Evolutionary conservation across 257 asterid species (phyloP).

Genomic region (Lycium barbarum): DNA sequence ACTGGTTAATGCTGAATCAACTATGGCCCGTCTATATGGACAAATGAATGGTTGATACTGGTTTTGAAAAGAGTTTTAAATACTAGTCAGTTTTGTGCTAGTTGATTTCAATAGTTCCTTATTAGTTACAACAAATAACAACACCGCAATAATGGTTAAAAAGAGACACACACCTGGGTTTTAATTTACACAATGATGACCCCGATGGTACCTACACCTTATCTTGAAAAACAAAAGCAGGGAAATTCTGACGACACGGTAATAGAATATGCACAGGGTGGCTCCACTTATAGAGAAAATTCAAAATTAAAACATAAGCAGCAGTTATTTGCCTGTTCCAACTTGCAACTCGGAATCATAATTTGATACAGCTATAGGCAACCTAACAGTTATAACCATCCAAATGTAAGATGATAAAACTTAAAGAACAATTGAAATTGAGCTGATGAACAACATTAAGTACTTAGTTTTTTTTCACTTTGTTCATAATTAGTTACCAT

Average conservation of each 20-base stretch:
- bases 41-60: background rate
- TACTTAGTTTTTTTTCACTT: background rate
- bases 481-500: background rate
- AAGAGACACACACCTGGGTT: background rate
- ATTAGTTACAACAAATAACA: background rate
- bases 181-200: background rate
- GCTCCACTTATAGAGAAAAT: background rate
- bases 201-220: conserved; percentile 9
- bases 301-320: background rate
- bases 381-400: background rate
- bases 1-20: too few species aligned
- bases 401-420: conserved; percentile 10
- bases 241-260: background rate
- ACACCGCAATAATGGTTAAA: background rate
- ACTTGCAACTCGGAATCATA: background rate
- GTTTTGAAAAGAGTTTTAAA: background rate
- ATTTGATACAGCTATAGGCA: background rate
- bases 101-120: background rate
- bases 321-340: background rate
- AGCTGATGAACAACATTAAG: background rate
- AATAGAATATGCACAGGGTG: conserved; percentile 6
- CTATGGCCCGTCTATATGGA: too few species aligned
- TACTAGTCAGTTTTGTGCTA: background rate
- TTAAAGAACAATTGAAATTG: background rate
- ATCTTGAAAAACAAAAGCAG: background rate